Evolutionary conservation across 805 yeast genomes (phyloP).

Genomic region (Yarrowia sp.): DNA sequence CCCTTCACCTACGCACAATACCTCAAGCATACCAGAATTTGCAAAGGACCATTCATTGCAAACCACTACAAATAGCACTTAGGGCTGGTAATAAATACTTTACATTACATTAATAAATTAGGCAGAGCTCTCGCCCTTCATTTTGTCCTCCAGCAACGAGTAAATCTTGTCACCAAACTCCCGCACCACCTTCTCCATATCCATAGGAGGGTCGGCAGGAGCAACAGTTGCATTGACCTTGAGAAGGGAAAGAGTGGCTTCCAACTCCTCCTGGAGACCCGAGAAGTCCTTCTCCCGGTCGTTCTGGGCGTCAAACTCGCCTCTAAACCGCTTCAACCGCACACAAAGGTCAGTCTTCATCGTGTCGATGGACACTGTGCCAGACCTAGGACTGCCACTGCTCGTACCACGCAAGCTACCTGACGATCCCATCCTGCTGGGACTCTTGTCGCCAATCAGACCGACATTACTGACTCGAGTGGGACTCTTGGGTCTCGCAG

Average conservation of each 20-base stretch:
- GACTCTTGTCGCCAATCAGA: not conserved
- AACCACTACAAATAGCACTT: no score
- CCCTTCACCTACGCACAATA: no score
- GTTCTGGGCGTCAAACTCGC: not conserved
- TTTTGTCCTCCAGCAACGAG: not conserved
- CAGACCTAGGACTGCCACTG: not conserved
- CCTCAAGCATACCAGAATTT: no score
- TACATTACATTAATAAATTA: not conserved
- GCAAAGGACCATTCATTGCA: no score
- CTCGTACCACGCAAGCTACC: not conserved
- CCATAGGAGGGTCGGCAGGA: not conserved
- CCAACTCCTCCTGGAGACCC: not conserved
- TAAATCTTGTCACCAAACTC: slow-evolving; percentile 25
- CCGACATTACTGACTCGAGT: not conserved
- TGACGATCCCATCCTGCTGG: not conserved
- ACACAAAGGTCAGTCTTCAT: slow-evolving; percentile 6
- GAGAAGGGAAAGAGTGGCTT: not conserved
- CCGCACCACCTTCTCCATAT: not conserved
- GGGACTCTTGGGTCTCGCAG: slow-evolving; percentile 18
- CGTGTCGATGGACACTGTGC: not conserved
- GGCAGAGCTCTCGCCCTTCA: not conserved
- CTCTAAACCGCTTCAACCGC: not conserved
- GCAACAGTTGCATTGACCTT: not conserved
- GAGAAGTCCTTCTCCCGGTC: not conserved
- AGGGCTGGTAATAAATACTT: not conserved